Evolutionary conservation across 2,329 filamentous ascomycete species (phyloP).

Genomic region (Clonostachys sp.): DNA sequence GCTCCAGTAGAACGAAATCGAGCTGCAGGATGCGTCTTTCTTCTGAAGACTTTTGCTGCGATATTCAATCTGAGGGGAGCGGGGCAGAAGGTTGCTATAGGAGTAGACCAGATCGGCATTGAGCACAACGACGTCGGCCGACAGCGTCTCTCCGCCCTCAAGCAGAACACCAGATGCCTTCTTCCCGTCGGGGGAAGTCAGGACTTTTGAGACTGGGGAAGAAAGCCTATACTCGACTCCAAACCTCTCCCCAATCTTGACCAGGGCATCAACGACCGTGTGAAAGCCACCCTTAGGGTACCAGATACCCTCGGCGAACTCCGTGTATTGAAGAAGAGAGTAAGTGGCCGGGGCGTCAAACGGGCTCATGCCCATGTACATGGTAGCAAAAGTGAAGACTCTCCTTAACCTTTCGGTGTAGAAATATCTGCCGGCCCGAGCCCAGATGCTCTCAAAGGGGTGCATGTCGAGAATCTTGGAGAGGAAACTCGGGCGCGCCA

Average conservation of each 20-base stretch:
- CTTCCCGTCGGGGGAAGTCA: constrained; percentile 45
- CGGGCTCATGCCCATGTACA: constrained; percentile 81
- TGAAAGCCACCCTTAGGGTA: constrained; percentile 71
- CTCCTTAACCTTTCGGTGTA: constrained; percentile 62
- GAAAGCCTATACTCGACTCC: constrained; percentile 61
- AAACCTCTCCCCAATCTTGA: constrained; percentile 54
- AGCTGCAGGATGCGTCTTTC: constrained; percentile 61
- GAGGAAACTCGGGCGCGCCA: constrained; percentile 56
- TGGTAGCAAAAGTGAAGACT: constrained; percentile 74
- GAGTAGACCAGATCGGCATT: constrained; percentile 74
- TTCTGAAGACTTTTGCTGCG: constrained; percentile 34
- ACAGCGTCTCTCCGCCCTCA: constrained; percentile 49
- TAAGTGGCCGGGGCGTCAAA: constrained; percentile 75
- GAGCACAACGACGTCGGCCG: constrained; percentile 63
- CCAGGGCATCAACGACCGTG: constrained; percentile 57
- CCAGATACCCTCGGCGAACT: constrained; percentile 72
- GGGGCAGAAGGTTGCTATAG: constrained; percentile 65
- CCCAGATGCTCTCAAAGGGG: constrained; percentile 68
- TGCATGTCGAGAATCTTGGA: constrained; percentile 55
- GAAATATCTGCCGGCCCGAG: constrained; percentile 62
- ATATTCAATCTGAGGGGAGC: constrained; percentile 27
- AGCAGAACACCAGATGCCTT: constrained; percentile 56
- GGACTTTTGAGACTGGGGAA: constrained; percentile 50
- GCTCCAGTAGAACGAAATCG: constrained; percentile 75
- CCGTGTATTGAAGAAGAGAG: constrained; percentile 69